A percentile compares a stretch with the other conserved stretches of the same genome.
phyloP scores from a whole-genome alignment of 768 basidiomycete genomes.

The Lanmaoa pseudosensibilis region DNA sequence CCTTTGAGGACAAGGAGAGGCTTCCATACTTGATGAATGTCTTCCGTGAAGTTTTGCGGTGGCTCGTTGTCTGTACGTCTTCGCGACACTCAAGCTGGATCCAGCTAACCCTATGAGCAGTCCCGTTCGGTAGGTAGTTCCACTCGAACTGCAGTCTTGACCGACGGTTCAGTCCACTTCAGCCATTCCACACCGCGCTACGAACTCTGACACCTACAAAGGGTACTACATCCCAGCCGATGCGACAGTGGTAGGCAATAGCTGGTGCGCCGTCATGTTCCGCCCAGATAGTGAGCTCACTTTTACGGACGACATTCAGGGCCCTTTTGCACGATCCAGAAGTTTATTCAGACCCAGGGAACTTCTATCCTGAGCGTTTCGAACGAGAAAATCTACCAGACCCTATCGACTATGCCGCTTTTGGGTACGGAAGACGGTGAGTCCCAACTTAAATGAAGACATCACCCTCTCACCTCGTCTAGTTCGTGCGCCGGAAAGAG shows the following conservation, averaged over 20 bases:
- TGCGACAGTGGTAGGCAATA: conserved; percentile 3
- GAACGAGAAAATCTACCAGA: not conserved
- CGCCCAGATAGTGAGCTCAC: no score
- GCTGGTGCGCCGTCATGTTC: not conserved
- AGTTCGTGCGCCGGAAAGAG: conserved; percentile 5
- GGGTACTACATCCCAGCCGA: conserved; percentile 4
- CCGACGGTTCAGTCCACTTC: not conserved
- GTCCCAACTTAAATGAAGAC: not conserved
- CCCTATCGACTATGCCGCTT: conserved; percentile 1
- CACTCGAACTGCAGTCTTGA: not conserved
- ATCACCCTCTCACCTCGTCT: not conserved
- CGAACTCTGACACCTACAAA: conserved; percentile 3
- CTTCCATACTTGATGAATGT: conserved; percentile 6
- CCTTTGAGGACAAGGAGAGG: conserved; percentile 2
- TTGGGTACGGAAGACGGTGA: conserved; percentile 7
- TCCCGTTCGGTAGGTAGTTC: conserved; percentile 1
- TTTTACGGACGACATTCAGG: not conserved
- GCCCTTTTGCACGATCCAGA: conserved; percentile 2
- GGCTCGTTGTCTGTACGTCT: conserved; percentile 5
- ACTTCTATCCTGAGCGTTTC: conserved; percentile 1
- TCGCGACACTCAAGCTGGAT: not conserved
- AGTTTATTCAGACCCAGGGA: conserved; percentile 1
- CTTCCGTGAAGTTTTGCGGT: conserved; percentile 1
- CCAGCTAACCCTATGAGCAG: not conserved
- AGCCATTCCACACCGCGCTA: conserved; percentile 3